Percentiles rank a stretch among this genome's conserved stretches.
These are phyloP conservation scores for Dothidotthia symphoricarpi DNA, from an alignment of 2,329 filamentous ascomycete species.

Conservation along the genomic window DNA sequence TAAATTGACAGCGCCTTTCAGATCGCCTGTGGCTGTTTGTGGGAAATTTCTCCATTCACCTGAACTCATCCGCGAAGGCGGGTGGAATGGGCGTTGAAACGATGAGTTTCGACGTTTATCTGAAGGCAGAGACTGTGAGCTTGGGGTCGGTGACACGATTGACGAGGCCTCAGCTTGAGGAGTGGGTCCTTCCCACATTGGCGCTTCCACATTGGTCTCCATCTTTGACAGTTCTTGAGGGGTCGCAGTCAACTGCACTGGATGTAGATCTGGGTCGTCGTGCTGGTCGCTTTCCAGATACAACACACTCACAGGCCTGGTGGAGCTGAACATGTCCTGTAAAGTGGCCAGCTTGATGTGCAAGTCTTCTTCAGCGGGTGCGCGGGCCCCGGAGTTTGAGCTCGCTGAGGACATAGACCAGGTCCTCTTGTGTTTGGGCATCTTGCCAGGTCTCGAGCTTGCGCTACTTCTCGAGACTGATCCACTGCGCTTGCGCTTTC, in stretches of 20 bases:
- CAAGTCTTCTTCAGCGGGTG: slow-evolving; percentile 64
- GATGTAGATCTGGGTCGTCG: slow-evolving; percentile 77
- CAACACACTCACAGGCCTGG: slow-evolving; percentile 72
- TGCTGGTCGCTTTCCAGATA: slow-evolving; percentile 73
- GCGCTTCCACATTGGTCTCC: slow-evolving; percentile 45
- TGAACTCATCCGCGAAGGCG: slow-evolving; percentile 47
- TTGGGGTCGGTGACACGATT: slow-evolving; percentile 52
- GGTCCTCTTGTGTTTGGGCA: slow-evolving; percentile 85
- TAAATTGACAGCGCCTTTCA: slow-evolving; percentile 46
- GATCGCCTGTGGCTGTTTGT: slow-evolving; percentile 53
- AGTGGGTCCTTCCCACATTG: slow-evolving; percentile 50
- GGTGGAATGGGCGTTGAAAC: slow-evolving; percentile 47
- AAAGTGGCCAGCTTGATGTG: slow-evolving; percentile 74
- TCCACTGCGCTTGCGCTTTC: slow-evolving; percentile 60
- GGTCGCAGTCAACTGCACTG: slow-evolving; percentile 71
- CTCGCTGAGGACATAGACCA: slow-evolving; percentile 85
- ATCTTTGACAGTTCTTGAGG: slow-evolving; percentile 58
- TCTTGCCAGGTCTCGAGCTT: slow-evolving; percentile 69
- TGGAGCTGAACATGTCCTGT: slow-evolving; percentile 87
- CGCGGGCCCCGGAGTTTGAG: slow-evolving; percentile 44
- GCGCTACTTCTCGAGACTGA: slow-evolving; percentile 49
- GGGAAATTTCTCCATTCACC: slow-evolving; percentile 61
- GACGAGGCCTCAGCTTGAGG: slow-evolving; percentile 58
- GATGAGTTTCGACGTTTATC: slow-evolving; percentile 43
- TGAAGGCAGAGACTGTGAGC: slow-evolving; percentile 47